Conservation (phyloP, 2,329 filamentous ascomycete genomes). For the Xylaria sp. region DNA sequence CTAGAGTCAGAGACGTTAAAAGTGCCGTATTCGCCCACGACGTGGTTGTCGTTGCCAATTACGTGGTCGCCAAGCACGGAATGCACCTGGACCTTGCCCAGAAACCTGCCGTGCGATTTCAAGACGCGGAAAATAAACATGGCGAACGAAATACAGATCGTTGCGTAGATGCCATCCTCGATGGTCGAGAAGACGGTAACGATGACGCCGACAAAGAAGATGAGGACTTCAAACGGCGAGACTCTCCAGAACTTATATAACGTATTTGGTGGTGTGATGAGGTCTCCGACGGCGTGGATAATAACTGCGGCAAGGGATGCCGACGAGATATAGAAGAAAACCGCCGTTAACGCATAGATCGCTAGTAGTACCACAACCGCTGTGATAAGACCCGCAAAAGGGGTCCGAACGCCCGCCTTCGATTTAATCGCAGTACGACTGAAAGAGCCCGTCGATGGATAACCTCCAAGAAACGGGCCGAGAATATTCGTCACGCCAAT, state of each 20-base stretch:
- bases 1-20: slow-evolving; percentile 46
- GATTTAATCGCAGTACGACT: slow-evolving; percentile 96
- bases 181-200: slow-evolving; percentile 88
- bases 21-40: slow-evolving; percentile 58
- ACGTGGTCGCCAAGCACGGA: slow-evolving; percentile 79
- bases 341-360: slow-evolving; percentile 82
- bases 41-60: slow-evolving; percentile 60
- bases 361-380: slow-evolving; percentile 83
- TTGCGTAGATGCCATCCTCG: slow-evolving; percentile 90
- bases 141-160: slow-evolving; percentile 74
- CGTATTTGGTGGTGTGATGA: slow-evolving; percentile 88
- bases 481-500: slow-evolving; percentile 90
- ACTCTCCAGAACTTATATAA: slow-evolving; percentile 96
- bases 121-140: slow-evolving; percentile 83
- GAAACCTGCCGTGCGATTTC: slow-evolving; percentile 79
- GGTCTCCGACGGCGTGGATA: slow-evolving; percentile 90
- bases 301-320: slow-evolving; percentile 84
- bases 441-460: slow-evolving; percentile 93
- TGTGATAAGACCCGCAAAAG: slow-evolving; percentile 87
- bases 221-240: slow-evolving; percentile 84
- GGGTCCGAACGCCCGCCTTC: slow-evolving; percentile 91
- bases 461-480: slow-evolving; percentile 88
- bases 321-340: slow-evolving; percentile 93
- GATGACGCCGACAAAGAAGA: slow-evolving; percentile 91
- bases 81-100: slow-evolving; percentile 82